phyloP scores from a whole-genome alignment of 1,284 basidiomycete genomes.

The Mycosarcoma maydis region DNA sequence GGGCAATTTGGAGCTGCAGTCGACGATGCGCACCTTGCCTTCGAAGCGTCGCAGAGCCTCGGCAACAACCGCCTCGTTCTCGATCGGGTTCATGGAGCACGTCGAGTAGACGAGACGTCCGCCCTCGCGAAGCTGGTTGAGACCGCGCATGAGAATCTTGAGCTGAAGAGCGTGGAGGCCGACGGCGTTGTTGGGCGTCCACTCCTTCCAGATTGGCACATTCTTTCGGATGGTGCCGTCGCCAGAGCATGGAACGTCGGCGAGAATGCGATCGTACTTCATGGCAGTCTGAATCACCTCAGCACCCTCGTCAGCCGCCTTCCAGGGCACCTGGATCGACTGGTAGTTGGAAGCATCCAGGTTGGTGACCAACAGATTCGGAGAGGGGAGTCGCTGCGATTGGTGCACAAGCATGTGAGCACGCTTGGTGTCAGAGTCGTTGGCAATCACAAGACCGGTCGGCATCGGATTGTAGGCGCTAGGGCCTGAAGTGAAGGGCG shows the following conservation, averaged over 20 bases:
- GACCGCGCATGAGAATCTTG: slow-evolving; percentile 88
- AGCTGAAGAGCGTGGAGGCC: slow-evolving; percentile 91
- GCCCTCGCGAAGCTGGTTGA: slow-evolving; percentile 84
- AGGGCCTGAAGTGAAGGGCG: slow-evolving; percentile 55
- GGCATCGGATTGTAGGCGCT: slow-evolving; percentile 63
- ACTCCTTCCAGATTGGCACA: slow-evolving; percentile 91
- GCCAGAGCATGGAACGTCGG: slow-evolving; percentile 96
- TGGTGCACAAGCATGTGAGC: slow-evolving; percentile 98
- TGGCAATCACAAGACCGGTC: slow-evolving; percentile 81
- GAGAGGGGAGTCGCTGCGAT: slow-evolving; percentile 90
- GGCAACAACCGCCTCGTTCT: slow-evolving; percentile 96
- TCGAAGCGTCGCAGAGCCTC: slow-evolving; percentile 70
- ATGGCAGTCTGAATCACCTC: slow-evolving; percentile 70
- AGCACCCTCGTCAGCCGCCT: slow-evolving; percentile 29
- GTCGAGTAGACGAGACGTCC: slow-evolving; percentile 97
- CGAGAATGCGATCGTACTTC: slow-evolving; percentile 90
- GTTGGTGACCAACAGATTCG: slow-evolving; percentile 93
- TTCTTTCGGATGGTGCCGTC: slow-evolving; percentile 98
- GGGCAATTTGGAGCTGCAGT: slow-evolving; percentile 78
- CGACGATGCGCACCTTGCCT: slow-evolving; percentile 81
- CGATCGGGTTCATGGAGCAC: slow-evolving; percentile 94
- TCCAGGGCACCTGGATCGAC: slow-evolving; percentile 58
- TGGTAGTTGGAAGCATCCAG: slow-evolving; percentile 90
- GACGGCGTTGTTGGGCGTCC: slow-evolving; percentile 88
- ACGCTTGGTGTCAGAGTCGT: slow-evolving; percentile 91